phyloP scores from a whole-genome alignment of 1,284 basidiomycete species.

The Tylopilus sp. region DNA sequence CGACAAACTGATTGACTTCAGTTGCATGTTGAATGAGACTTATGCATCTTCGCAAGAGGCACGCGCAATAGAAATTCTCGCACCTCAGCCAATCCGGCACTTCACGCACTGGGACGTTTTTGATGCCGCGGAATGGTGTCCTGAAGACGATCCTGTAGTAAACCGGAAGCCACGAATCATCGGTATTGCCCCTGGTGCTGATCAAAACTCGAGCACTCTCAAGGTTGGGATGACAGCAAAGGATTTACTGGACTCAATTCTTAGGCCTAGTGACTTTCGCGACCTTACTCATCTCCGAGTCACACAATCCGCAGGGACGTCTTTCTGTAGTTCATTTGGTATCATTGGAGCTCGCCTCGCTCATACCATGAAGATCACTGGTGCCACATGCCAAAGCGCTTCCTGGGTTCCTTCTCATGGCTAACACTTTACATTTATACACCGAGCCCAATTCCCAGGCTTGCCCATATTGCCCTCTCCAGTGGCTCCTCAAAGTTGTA shows the following conservation, averaged over 20 bases:
- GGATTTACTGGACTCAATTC: slow-evolving; percentile 34
- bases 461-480: neutral
- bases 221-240: slow-evolving; percentile 24
- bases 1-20: slow-evolving; percentile 24
- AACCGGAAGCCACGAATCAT: slow-evolving; percentile 30
- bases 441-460: neutral
- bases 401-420: slow-evolving; percentile 20
- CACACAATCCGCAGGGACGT: slow-evolving; percentile 17
- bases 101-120: slow-evolving; percentile 14
- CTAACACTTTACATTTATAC: slow-evolving; percentile 3
- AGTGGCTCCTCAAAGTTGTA: neutral
- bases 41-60: neutral
- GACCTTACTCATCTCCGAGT: slow-evolving; percentile 5
- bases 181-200: slow-evolving; percentile 33
- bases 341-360: slow-evolving; percentile 22
- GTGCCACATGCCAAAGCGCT: slow-evolving; percentile 15
- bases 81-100: slow-evolving; percentile 18
- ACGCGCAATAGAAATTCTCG: slow-evolving; percentile 8
- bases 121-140: slow-evolving; percentile 30
- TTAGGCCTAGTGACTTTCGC: slow-evolving; percentile 12
- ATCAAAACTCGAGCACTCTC: neutral
- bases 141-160: slow-evolving; percentile 34
- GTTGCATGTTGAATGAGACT: neutral
- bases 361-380: slow-evolving; percentile 21
- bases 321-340: slow-evolving; percentile 29